A percentile compares a stretch with the other conserved stretches of the same genome.
Conservation (phyloP, 306 rosid species). For the Dryas octopetala region DNA sequence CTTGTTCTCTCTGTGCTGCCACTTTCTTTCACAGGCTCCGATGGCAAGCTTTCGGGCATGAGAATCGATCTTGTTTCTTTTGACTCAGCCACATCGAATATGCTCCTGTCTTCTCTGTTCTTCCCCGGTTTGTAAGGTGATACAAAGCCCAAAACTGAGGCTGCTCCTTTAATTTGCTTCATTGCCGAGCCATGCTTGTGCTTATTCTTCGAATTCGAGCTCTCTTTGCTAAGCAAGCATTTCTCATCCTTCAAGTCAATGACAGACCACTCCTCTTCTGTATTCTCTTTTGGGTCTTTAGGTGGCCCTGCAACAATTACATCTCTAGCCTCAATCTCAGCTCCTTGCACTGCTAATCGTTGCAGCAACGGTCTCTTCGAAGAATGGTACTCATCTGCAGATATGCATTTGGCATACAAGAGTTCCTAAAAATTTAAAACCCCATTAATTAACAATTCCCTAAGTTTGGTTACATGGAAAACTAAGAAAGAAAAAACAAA, state of each 20-base stretch:
- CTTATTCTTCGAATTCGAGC: constrained; percentile 49
- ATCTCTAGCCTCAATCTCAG: constrained; percentile 70
- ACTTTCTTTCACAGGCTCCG: constrained; percentile 36
- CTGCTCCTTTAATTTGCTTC: constrained; percentile 83
- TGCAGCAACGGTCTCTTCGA: constrained; percentile 85
- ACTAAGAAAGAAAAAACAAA: neutral
- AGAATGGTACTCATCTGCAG: constrained; percentile 80
- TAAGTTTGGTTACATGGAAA: neutral
- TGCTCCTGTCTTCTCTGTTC: constrained; percentile 57
- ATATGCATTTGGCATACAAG: constrained; percentile 75
- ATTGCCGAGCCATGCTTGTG: constrained; percentile 50
- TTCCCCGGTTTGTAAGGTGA: constrained; percentile 50
- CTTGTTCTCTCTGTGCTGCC: constrained; percentile 45
- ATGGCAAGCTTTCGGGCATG: constrained; percentile 56
- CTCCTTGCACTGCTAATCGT: constrained; percentile 77
- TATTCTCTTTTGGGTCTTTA: constrained; percentile 41
- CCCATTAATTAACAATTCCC: neutral
- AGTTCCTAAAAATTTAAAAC: constrained; percentile 54
- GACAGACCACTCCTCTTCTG: constrained; percentile 81
- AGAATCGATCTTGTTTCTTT: constrained; percentile 51
- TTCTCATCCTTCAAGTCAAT: constrained; percentile 84
- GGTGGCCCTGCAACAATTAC: constrained; percentile 44
- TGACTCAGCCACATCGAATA: constrained; percentile 51
- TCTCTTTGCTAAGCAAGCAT: constrained; percentile 45
- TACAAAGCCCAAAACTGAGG: constrained; percentile 66